phyloP scores from a whole-genome alignment of 208 protist genomes.

The Trypanosoma caninum region DNA sequence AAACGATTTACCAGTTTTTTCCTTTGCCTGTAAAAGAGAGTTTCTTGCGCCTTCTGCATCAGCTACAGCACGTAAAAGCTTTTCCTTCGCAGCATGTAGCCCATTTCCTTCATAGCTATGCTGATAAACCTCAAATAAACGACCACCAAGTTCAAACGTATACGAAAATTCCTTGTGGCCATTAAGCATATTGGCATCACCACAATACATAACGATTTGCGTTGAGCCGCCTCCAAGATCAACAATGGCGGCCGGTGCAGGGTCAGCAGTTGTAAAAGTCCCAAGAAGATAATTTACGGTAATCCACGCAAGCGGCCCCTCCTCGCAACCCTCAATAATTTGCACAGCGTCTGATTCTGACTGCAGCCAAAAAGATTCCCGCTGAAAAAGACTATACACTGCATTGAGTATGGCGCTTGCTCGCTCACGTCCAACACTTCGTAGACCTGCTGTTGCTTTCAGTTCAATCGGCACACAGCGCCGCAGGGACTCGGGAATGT shows the following conservation, averaged over 20 bases:
- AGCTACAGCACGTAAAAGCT: conserved; percentile 32
- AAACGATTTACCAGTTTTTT: not conserved
- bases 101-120: conserved; percentile 84
- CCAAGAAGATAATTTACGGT: conserved; percentile 82
- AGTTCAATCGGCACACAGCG: conserved; percentile 57
- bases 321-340: conserved; percentile 77
- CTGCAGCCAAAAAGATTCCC: conserved; percentile 42
- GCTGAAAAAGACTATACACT: conserved; percentile 24
- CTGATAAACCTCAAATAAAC: conserved; percentile 54
- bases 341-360: conserved; percentile 36
- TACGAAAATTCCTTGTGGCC: conserved; percentile 14
- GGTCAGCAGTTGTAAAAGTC: not conserved
- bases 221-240: conserved; percentile 83
- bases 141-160: conserved; percentile 26
- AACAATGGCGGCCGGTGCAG: conserved; percentile 42
- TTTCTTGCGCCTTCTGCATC: not conserved
- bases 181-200: conserved; percentile 5
- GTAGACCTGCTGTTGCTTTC: conserved; percentile 71
- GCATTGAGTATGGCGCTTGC: conserved; percentile 34
- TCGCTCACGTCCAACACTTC: conserved; percentile 36
- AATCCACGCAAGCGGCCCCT: conserved; percentile 80
- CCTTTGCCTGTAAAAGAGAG: not conserved
- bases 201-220: conserved; percentile 72
- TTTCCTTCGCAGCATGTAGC: conserved; percentile 49
- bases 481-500: conserved; percentile 36